Percentiles rank a stretch among this genome's conserved stretches.
Conservation (phyloP, 164 flowering plant species). For the Vitis rupestris region DNA sequence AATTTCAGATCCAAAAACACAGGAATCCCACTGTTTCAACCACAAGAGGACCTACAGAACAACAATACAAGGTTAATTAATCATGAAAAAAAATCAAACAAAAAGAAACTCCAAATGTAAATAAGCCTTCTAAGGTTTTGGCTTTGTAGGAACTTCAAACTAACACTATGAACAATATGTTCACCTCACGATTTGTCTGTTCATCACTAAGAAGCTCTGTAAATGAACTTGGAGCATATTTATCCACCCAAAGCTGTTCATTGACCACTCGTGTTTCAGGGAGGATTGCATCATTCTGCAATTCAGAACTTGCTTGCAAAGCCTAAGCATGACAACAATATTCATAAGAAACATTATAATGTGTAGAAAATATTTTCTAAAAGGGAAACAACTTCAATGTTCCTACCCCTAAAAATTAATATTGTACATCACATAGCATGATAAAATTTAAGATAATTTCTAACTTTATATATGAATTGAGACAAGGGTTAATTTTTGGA, state of each 20-base stretch:
- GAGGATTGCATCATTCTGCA: constrained; percentile 26
- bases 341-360: neutral
- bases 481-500: neutral
- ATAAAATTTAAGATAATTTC: neutral
- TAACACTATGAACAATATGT: neutral
- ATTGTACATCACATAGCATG: neutral
- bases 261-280: constrained; percentile 35
- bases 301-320: constrained; percentile 59
- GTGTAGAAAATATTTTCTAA: neutral
- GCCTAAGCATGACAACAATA: constrained; percentile 41
- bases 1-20: constrained; percentile 90
- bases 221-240: constrained; percentile 94
- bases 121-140: neutral
- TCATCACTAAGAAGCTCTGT: constrained; percentile 98
- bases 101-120: neutral
- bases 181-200: constrained; percentile 94
- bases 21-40: constrained; percentile 97
- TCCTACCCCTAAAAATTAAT: neutral
- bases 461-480: neutral
- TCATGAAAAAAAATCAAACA: neutral
- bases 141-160: constrained; percentile 5
- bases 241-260: constrained; percentile 95
- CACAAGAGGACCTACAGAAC: constrained; percentile 76
- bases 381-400: neutral
- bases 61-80: constrained; percentile 3